phyloP scores from a whole-genome alignment of 768 basidiomycete genomes.

The Amanita polypyramis region DNA sequence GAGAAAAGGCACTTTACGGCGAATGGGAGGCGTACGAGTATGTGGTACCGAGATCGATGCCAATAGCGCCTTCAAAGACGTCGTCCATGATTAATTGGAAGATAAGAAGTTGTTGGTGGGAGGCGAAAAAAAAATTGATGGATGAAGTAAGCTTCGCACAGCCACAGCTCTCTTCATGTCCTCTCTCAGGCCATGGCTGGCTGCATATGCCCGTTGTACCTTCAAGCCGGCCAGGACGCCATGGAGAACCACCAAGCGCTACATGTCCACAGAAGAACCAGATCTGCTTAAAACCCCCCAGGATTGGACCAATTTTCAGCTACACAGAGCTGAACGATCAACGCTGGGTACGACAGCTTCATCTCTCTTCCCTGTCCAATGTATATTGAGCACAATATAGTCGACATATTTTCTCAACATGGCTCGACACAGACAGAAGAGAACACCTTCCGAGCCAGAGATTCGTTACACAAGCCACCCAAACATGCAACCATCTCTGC shows the following conservation, averaged over 20 bases:
- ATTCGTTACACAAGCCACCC: constrained; percentile 57
- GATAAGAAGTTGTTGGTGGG: constrained; percentile 27
- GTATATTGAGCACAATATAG: constrained; percentile 26
- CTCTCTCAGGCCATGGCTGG: constrained; percentile 28
- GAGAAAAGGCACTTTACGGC: constrained; percentile 7
- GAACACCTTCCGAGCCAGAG: constrained; percentile 65
- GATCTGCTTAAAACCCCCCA: constrained; percentile 32
- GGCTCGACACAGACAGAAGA: constrained; percentile 70
- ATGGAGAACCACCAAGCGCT: constrained; percentile 10
- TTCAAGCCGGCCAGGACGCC: not conserved
- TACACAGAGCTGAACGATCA: constrained; percentile 43
- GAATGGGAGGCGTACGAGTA: constrained; percentile 61
- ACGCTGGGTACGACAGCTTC: constrained; percentile 39
- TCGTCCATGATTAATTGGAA: constrained; percentile 69
- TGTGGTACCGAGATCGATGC: constrained; percentile 95
- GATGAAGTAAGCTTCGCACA: constrained; percentile 52
- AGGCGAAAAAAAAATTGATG: constrained; percentile 39
- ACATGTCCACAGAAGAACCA: constrained; percentile 18
- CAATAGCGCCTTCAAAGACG: constrained; percentile 91
- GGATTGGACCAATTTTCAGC: constrained; percentile 60
- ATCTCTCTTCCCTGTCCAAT: not conserved
- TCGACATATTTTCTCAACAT: constrained; percentile 50
- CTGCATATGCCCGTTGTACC: constrained; percentile 22
- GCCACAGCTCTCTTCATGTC: constrained; percentile 32
- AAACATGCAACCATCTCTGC: constrained; percentile 74